Percentiles rank a stretch among this genome's conserved stretches.
These are phyloP conservation scores for Hypoxylon fuscum DNA, from an alignment of 495 filamentous ascomycete genomes.

Conservation along the genomic window DNA sequence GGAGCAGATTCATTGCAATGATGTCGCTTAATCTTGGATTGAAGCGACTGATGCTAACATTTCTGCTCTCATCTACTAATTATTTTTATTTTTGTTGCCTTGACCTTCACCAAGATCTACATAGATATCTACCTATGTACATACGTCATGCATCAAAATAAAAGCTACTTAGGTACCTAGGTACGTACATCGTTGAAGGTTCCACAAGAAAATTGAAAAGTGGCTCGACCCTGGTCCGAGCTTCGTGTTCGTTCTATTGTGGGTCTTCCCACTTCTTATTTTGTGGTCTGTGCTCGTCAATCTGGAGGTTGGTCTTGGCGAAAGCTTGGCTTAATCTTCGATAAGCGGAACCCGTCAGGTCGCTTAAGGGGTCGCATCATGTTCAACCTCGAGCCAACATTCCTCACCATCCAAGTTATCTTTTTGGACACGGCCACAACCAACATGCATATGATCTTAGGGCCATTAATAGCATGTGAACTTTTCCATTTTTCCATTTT, in stretches of 20 bases:
- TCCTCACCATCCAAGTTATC: slow-evolving; percentile 1
- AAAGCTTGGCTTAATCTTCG: neutral
- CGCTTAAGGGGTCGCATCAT: slow-evolving; percentile 30
- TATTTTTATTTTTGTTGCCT: no score
- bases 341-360: neutral
- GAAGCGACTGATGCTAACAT: neutral
- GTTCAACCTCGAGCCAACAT: slow-evolving; percentile 15
- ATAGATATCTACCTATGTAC: no score
- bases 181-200: neutral
- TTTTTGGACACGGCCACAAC: neutral
- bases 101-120: no score
- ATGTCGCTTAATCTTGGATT: neutral
- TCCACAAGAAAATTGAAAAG: neutral
- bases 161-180: neutral
- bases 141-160: slow-evolving; percentile 15
- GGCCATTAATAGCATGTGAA: no score
- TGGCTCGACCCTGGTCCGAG: no score
- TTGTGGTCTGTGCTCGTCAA: neutral
- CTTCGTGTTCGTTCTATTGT: neutral
- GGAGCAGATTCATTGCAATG: slow-evolving; percentile 28
- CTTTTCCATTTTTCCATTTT: neutral
- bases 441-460: slow-evolving; percentile 17
- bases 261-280: neutral
- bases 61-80: neutral
- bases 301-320: no score